These are phyloP conservation scores for Rubia balearica DNA, from an alignment of 305 asterid genomes.

Conservation along the genomic window DNA sequence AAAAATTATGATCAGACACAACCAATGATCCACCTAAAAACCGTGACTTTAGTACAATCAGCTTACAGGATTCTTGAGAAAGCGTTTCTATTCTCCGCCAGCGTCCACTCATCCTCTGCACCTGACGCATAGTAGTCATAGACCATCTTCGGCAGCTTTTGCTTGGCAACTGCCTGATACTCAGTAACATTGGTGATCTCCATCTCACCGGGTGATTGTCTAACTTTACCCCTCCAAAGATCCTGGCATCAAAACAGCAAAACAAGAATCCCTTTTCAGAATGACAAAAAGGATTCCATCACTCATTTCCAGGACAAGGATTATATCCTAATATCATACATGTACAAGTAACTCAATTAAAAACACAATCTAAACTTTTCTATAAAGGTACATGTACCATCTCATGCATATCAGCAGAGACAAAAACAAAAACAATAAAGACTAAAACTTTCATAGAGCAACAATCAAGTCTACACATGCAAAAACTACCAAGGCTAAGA, in stretches of 20 bases:
- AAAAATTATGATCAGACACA: not conserved
- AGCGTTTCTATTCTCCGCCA: slow-evolving; percentile 41
- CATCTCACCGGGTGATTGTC: slow-evolving; percentile 31
- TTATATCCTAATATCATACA: not conserved
- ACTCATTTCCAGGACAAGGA: not conserved
- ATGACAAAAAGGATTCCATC: not conserved
- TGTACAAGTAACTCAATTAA: not conserved
- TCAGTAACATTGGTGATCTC: slow-evolving; percentile 45
- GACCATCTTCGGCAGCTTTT: slow-evolving; percentile 44
- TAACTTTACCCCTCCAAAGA: slow-evolving; percentile 22
- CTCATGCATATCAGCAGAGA: not conserved
- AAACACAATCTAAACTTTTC: not conserved
- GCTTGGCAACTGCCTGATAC: slow-evolving; percentile 43
- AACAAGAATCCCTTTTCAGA: not conserved
- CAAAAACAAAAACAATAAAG: not conserved
- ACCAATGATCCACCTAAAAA: not conserved
- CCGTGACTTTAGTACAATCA: not conserved
- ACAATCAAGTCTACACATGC: not conserved
- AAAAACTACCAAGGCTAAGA: not conserved
- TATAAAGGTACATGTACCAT: slow-evolving; percentile 4
- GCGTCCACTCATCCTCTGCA: slow-evolving; percentile 52
- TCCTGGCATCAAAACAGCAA: slow-evolving; percentile 13
- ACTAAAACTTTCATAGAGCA: not conserved
- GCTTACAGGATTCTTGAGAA: slow-evolving; percentile 48
- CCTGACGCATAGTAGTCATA: slow-evolving; percentile 51